A percentile compares a stretch with the other conserved stretches of the same genome.
These are phyloP conservation scores for Leccinum barrowsii DNA, from an alignment of 768 basidiomycete genomes.

Conservation along the genomic window DNA sequence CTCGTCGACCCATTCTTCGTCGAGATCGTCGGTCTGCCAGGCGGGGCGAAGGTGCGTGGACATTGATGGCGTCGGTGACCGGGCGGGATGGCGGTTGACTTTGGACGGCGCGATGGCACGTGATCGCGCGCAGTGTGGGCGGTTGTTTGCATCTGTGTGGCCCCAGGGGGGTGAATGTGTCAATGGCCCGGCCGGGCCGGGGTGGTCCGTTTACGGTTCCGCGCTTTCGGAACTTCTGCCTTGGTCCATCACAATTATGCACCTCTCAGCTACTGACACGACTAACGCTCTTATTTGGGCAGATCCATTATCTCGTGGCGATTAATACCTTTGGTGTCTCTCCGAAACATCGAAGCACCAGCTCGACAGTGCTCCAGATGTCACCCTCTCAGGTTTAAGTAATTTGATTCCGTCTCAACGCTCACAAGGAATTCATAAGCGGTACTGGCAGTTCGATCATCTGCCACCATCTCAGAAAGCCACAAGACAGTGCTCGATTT, in stretches of 20 bases:
- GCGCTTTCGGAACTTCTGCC: slow-evolving; percentile 14
- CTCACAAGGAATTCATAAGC: background rate
- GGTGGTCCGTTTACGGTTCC: slow-evolving; percentile 8
- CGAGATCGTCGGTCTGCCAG: slow-evolving; percentile 88
- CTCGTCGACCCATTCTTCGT: slow-evolving; percentile 86
- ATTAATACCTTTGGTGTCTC: background rate
- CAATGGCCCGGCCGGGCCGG: background rate
- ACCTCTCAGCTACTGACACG: background rate
- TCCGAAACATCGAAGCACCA: background rate
- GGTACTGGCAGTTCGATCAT: background rate
- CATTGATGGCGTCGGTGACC: slow-evolving; percentile 5
- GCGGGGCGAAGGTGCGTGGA: slow-evolving; percentile 43
- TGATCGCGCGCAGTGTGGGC: slow-evolving; percentile 25
- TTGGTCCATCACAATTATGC: slow-evolving; percentile 4
- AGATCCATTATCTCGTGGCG: background rate
- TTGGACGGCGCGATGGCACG: slow-evolving; percentile 24
- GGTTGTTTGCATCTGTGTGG: slow-evolving; percentile 20
- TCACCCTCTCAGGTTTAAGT: slow-evolving; percentile 5
- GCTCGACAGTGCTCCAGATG: background rate
- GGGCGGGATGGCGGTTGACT: background rate
- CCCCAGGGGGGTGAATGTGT: too few species aligned
- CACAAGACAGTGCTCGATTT: slow-evolving; percentile 2
- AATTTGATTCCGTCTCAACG: slow-evolving; percentile 1
- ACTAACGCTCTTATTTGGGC: background rate
- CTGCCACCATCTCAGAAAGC: background rate